Evolutionary conservation across 2,329 filamentous ascomycete genomes (phyloP), one percentile per base, ranked within the genome.

Genomic region (Elsinoe fawcettii): DNA sequence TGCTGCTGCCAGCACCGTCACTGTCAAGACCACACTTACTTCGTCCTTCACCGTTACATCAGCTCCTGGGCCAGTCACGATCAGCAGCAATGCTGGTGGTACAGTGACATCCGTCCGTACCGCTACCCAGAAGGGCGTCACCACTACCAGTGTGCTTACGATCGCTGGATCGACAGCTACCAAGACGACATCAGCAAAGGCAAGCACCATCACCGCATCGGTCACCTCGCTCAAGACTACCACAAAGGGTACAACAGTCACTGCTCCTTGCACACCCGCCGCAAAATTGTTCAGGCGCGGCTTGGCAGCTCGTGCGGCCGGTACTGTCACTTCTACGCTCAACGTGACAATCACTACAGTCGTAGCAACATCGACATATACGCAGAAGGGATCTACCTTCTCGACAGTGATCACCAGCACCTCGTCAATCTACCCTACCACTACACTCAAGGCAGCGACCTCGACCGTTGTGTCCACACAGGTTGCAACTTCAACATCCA

Each of bases 231-330:
- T 61, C n/a, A 67, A 68, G 51, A 66, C 61, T 4, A 62, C 62
- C 1, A 69, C 65, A 1, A 69, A 68, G 62, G 65, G 64, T 46
- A 64, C 65, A 0, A 69, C 66, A 2, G 63, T 62, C 14, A 67
- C 64, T 5, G 55, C 58, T 8, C 60, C 63, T 11, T 67, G 66
- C 56, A 63, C 67, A 9, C 66, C 68, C 11, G 60, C 60, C 9
- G 54, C 62, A 11, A 59, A 46, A 37, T 58, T 62, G 20, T 56
- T 61, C 60, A 56, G 49, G 6, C 59, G 63, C 20, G 60, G 57
- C 1, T 51, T 63, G 7, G 54, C 57, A 22, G 59, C 58, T 37
- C 60, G 62, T 18, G 63, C 63, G 47, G 60, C 62, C 18, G 59
- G 59, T 2, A 59, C 60, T 12, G 66, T 61, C 14, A 70, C 66